Base-by-base conservation (phyloP, 2,329 filamentous ascomycete species). In the Penicillium sp. region DNA sequence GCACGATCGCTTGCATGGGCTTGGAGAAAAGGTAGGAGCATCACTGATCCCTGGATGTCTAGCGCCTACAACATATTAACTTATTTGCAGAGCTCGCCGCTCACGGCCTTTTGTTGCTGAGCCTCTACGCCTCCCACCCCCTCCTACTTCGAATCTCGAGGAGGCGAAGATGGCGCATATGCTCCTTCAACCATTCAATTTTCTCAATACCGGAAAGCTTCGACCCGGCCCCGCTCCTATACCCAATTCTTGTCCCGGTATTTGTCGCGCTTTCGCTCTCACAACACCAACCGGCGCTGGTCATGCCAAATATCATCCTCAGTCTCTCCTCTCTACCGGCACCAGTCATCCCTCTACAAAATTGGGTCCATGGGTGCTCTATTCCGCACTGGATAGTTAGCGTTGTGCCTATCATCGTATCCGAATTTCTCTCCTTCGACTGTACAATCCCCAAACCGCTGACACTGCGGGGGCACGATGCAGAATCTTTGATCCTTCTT, bases 191-290 rank as follows among this genome's bases (percentile, higher is more conserved):
- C 45, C 61, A 72, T 44, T 73, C 67, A 57, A 76, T 77, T 44
- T 81, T 85, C 62, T 78, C 79, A 36, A 76, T 96, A 33, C 90
- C 91, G 0, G 75, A 84, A 4, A 80, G 82, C n/a, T 95, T 96
- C 71, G 92, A 97, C 65, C 92, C 91, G 2, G 92, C 92, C 6
- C 90, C 92, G 10, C 79, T 96, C n/a, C 72, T 96, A 51, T 97
- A 96, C 67, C 92, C 92, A 16, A 81, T 87, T 5, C 73, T 86
- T 2, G 79, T 96, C 27, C 90, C 92, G 0, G 73, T 92, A 14
- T 79, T 92, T 41, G 87, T 94, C 25, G 85, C 91, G 1, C 76
- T 94, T 4, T 85, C 92, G 9, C 78, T 96, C 38, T 83, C 85
- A 7, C 77, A 80, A 45, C 79, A 81, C 44, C 83, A 82, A 41